Conservation (phyloP, 306 rosid species). For the Prunus davidiana region DNA sequence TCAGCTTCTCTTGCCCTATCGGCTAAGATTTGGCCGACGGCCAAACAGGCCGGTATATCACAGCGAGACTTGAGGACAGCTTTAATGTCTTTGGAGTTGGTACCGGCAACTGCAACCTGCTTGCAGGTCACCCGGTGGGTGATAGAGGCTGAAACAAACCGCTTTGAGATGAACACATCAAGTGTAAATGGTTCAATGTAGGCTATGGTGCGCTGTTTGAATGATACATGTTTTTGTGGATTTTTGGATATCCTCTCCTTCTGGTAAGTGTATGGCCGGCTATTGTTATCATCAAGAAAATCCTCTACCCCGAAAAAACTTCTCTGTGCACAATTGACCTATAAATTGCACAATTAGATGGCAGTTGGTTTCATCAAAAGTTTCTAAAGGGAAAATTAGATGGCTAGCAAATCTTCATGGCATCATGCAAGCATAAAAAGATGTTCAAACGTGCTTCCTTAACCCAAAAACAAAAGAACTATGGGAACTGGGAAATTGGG, state of each 20-base stretch:
- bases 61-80: slow-evolving; percentile 79
- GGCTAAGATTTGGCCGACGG: slow-evolving; percentile 70
- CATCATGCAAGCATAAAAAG: background rate
- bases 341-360: slow-evolving; percentile 11
- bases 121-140: slow-evolving; percentile 88
- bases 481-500: background rate
- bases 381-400: background rate
- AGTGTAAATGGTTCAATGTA: slow-evolving; percentile 95
- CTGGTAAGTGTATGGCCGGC: slow-evolving; percentile 84
- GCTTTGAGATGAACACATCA: slow-evolving; percentile 90
- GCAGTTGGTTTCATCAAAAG: background rate
- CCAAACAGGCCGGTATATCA: slow-evolving; percentile 90
- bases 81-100: slow-evolving; percentile 95
- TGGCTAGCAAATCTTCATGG: background rate
- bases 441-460: background rate
- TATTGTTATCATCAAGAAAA: slow-evolving; percentile 76
- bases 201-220: slow-evolving; percentile 83
- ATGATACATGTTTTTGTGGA: slow-evolving; percentile 80
- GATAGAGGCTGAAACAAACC: slow-evolving; percentile 81
- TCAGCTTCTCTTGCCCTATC: slow-evolving; percentile 93
- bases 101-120: slow-evolving; percentile 97
- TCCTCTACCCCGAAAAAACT: slow-evolving; percentile 96
- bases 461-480: background rate
- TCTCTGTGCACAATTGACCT: slow-evolving; percentile 72
- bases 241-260: slow-evolving; percentile 85